These are phyloP conservation scores for Pleodorina starrii DNA, from an alignment of 139 green algal species.

Conservation along the genomic window DNA sequence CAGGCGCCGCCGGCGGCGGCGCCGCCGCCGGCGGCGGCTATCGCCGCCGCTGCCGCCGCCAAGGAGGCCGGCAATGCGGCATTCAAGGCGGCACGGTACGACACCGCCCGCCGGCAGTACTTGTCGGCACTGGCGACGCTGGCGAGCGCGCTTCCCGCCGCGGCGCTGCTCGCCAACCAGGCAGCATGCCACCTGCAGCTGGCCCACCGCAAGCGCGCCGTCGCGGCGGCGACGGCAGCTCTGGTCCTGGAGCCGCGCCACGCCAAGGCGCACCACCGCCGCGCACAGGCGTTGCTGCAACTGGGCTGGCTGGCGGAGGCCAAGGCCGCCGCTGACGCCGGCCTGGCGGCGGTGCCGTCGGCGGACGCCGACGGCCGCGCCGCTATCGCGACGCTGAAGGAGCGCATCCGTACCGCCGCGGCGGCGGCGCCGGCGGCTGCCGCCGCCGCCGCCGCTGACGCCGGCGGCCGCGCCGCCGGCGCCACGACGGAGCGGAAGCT, in stretches of 20 bases:
- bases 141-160: background rate
- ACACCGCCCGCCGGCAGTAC: background rate
- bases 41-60: background rate
- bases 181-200: conserved; percentile 26
- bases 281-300: background rate
- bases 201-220: background rate
- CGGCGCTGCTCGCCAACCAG: background rate
- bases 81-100: background rate
- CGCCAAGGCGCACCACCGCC: conserved; percentile 1
- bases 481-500: background rate
- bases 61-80: conserved; percentile 25
- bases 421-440: background rate
- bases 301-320: conserved; percentile 37
- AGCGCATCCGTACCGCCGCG: background rate
- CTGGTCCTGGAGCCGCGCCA: background rate
- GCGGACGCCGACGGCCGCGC: background rate
- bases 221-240: background rate
- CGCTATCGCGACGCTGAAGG: background rate
- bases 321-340: background rate
- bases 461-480: no score
- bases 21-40: background rate
- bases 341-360: background rate
- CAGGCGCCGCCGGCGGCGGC: background rate
- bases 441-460: background rate
- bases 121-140: background rate